Evolutionary conservation across 495 filamentous ascomycete species (phyloP), one percentile per base, ranked within the genome.

Genomic region (Penicillium cinerascens): DNA sequence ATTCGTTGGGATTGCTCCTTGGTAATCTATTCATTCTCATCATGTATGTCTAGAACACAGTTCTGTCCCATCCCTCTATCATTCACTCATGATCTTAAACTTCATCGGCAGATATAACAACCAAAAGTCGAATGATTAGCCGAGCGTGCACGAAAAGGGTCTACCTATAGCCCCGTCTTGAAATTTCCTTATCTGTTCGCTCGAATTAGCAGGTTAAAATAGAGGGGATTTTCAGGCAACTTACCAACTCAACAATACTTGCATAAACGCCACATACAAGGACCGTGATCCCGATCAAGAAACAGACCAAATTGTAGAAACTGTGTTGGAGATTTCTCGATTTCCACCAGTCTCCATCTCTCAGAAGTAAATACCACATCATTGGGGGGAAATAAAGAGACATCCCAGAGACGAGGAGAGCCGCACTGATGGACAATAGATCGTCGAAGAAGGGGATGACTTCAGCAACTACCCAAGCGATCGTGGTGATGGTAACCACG

Each of bases 401-500:
- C 56, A 87, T 84, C 21, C 82, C 83, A 13, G 80, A 83, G 44
- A 82, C 70, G 51, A 87, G 85, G 29, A 87, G 70, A 1, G 82
- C 69, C n/a, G 82, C 82, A 42, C 75, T 74, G 63, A 82, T 78
- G 41, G 77, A 75, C n/a, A 88, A 63, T 43, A 88, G 62, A 29
- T 80, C 76, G 45, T 75, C 78, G 67, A 88, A 88, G 68, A 85
- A 78, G 0, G 86, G 86, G 45, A 89, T 83, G 7, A 80, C 78
- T 56, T 85, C 80, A 26, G 85, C 84, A 59, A 89, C 78, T 29
- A 87, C 58, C 78, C 81, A 89, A 1, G 82, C 79, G 13, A 86
- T 46, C 13, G 84, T 20, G 17, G 82, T 86, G 43, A 87, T 67
- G 56, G 63, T 43, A n/a, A 70, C 51, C 18, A 82, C 76, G 1